Conservation (phyloP, 805 yeast genomes). For the Sungouiella blattae region DNA sequence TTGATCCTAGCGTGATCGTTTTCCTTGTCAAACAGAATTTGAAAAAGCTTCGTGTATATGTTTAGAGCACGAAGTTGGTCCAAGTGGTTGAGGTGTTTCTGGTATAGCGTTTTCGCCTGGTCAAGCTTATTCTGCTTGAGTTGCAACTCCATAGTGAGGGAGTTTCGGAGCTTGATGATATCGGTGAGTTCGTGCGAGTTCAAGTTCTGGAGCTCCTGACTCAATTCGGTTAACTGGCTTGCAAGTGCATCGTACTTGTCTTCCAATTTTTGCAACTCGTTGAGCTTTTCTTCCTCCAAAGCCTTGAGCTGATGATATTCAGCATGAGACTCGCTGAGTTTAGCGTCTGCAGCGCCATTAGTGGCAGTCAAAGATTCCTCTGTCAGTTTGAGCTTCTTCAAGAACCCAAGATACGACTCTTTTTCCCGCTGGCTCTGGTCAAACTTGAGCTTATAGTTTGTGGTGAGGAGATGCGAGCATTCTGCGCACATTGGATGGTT, state of each 20-base stretch:
- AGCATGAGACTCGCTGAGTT: constrained; percentile 3
- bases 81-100: constrained; percentile 58
- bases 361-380: constrained; percentile 15
- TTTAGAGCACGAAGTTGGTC: constrained; percentile 73
- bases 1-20: constrained; percentile 87
- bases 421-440: constrained; percentile 74
- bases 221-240: constrained; percentile 43
- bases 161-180: constrained; percentile 50
- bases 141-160: constrained; percentile 49
- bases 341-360: constrained; percentile 17
- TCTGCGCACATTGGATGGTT: constrained; percentile 86
- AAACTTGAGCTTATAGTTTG: constrained; percentile 63
- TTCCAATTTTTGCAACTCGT: constrained; percentile 38
- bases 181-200: constrained; percentile 45
- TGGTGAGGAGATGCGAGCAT: constrained; percentile 67
- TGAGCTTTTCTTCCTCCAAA: constrained; percentile 31
- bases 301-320: constrained; percentile 45
- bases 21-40: constrained; percentile 64
- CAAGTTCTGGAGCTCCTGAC: constrained; percentile 30
- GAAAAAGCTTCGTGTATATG: constrained; percentile 78
- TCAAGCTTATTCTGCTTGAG: constrained; percentile 54
- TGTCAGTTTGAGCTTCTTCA: constrained; percentile 56
- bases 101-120: constrained; percentile 60
- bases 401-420: constrained; percentile 69
- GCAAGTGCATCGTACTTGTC: constrained; percentile 43